Evolutionary conservation across 2,329 filamentous ascomycete genomes (phyloP), one percentile per base, ranked within the genome.

Genomic region (Graphilbum sp.): DNA sequence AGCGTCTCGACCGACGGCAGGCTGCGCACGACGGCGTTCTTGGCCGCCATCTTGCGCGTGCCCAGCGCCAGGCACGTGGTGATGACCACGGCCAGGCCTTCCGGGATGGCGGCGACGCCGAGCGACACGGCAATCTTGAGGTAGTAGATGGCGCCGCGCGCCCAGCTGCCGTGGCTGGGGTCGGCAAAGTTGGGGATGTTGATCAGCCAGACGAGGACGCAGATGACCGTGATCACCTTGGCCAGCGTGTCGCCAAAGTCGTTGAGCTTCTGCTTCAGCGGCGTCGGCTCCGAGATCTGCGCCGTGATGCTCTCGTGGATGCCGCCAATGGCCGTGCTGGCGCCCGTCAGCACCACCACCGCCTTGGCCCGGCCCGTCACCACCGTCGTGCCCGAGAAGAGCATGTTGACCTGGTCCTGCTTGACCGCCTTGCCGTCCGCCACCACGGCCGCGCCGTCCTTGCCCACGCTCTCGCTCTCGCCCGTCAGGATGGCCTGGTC

Each of bases 91-190:
- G 90, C 90, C 34, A 98, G 72, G 58, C 92, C 90, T 63, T 98
- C 90, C 0, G 90, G 90, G 53, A 98, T 98, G 47, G 92, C 90
- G 34, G 90, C 90, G 32, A 98, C 90, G 59, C 90, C 92, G 29
- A 98, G 80, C 36, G 90, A 98, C 32, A 98, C 92, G 32, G 90
- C 90, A 54, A 98, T 98, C 69, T 98, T 98, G 51, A 98, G 75
- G 60, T 98, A 98, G 69, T 98, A 98, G 53, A 98, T 96, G 42
- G 90, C 90, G 43, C 90, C 90, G 66, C 96, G 98, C 46, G 84
- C 73, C 79, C 86, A 95, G 58, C 75, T 81, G 50, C 90, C 90
- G 50, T 95, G 88, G 47, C 82, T 80, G 21, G 87, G 85, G 52
- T 98, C 90, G 53, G 75, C 90, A 68, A 98, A 98, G 64, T 98